Percentiles rank a stretch among this genome's conserved stretches.
Conservation (phyloP, 208 protist genomes). For the Acanthamoeba triangularis region DNA sequence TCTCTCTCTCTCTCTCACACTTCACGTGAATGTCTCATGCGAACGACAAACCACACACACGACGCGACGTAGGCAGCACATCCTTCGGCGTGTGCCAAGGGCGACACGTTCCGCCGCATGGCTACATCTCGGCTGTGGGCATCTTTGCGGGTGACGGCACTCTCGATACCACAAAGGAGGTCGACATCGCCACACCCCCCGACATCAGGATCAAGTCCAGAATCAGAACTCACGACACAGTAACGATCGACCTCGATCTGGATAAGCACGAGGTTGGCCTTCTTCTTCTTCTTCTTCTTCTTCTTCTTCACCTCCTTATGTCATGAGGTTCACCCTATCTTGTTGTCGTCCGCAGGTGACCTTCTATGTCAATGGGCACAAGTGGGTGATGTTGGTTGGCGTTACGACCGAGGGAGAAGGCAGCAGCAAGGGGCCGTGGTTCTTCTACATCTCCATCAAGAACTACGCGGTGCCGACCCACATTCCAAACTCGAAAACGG, state of each 20-base stretch:
- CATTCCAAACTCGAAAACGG: not conserved
- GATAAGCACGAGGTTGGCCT: not conserved
- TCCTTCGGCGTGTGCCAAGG: constrained; percentile 15
- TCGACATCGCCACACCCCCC: not conserved
- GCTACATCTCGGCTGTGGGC: not conserved
- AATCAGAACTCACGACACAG: not conserved
- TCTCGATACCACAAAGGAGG: not conserved
- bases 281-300: not conserved
- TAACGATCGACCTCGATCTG: constrained; percentile 7
- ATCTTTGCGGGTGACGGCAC: constrained; percentile 21
- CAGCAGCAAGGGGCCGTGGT: not conserved
- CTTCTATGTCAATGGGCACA: constrained; percentile 11
- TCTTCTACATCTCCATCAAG: constrained; percentile 42
- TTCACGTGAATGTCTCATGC: too few species aligned
- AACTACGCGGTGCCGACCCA: not conserved
- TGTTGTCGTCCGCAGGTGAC: not conserved
- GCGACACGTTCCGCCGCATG: not conserved
- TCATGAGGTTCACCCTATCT: too few species aligned
- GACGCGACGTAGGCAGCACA: not conserved
- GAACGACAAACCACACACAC: not conserved
- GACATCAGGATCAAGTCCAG: not conserved
- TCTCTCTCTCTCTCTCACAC: not conserved
- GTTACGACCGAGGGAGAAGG: not conserved
- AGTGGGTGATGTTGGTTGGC: not conserved
- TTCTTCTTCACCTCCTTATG: too few species aligned